Base-by-base conservation (phyloP, 148 eudicot species). In the Linanthus parryae region DNA sequence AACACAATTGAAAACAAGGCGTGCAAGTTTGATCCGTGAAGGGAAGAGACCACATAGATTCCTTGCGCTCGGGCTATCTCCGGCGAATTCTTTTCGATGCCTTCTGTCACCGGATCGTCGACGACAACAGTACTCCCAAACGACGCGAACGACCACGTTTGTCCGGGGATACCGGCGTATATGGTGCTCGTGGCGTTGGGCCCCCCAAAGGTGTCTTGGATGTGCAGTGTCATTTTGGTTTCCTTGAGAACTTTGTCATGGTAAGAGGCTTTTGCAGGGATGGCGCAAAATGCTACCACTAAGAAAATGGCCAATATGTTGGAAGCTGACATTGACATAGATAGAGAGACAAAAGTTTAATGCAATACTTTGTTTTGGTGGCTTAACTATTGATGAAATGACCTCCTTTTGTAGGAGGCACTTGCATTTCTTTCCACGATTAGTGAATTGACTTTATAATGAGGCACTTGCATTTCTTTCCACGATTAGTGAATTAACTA, bases 1-100 rank as follows among this genome's bases (percentile, higher is more conserved):
- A 51, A 51, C 27, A 51, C 54, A 49, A 49, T 49, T 5, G 54
- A 49, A 8, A 30, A 9, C 38, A 30, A 5, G 22, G 31, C 54
- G 7, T 51, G 41, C 7, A 27, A 19, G 9, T 31, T 51, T 0
- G 41, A 20, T 12, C 55, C 55, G 14, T 51, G 27, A 26, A 51
- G 24, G 0, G 55, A 33, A 2, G 55, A 51, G 26, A 41, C 34
- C 41, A 34, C 38, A 2, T 10, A 49, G 15, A 49, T 19, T 9
- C 54, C 54, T 29, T 49, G 54, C 15, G 24, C 54, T 11, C 54
- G 36, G 18, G 15, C 54, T 9, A 49, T 19, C 31, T 30, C 37
- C 1, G 39, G 23, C 3, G 54, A 49, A 16, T 19, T 31, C 16
- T 0, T 11, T 0, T 49, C 54, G 7, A 7, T 36, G 25, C 54